Percentiles rank a stretch among this genome's conserved stretches.
These are phyloP conservation scores for Aureoboletus auriporus DNA, from an alignment of 768 basidiomycete genomes.

Conservation along the genomic window DNA sequence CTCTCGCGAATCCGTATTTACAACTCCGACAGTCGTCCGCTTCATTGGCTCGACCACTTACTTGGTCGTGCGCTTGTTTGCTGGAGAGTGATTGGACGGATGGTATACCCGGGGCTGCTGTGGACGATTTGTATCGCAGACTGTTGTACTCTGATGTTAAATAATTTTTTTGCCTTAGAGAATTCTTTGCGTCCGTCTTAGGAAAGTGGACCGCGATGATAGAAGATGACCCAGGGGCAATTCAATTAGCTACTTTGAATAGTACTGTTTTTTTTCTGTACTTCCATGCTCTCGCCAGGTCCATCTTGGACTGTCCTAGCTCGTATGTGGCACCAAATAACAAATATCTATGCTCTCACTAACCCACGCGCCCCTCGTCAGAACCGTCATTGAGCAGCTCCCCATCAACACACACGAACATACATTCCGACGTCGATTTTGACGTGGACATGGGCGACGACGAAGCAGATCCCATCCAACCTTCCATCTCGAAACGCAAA, in stretches of 20 bases:
- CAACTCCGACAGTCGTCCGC: constrained; percentile 58
- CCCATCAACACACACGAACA: constrained; percentile 10
- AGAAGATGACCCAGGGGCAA: too few relatives aligned
- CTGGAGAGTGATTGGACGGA: constrained; percentile 58
- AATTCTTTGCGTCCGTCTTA: too few relatives aligned
- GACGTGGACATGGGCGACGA: constrained; percentile 21
- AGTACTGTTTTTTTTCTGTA: background rate
- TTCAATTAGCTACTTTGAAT: too few relatives aligned
- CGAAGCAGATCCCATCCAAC: constrained; percentile 4
- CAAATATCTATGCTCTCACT: background rate
- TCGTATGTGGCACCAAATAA: constrained; percentile 16
- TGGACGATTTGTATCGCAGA: background rate
- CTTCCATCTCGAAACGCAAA: constrained; percentile 26
- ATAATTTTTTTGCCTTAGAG: too few relatives aligned
- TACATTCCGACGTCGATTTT: constrained; percentile 9
- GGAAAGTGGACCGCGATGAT: too few relatives aligned
- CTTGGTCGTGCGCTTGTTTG: constrained; percentile 82
- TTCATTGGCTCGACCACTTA: constrained; percentile 82
- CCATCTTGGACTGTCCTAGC: constrained; percentile 26
- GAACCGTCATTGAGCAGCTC: constrained; percentile 21
- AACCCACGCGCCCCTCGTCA: constrained; percentile 1
- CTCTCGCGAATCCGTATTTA: background rate
- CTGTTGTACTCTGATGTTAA: too few relatives aligned
- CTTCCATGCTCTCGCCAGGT: constrained; percentile 20
- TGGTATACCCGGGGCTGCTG: too few relatives aligned